These are phyloP conservation scores for Emergomyces africanus DNA, from an alignment of 2,329 filamentous ascomycete genomes.

Conservation along the genomic window DNA sequence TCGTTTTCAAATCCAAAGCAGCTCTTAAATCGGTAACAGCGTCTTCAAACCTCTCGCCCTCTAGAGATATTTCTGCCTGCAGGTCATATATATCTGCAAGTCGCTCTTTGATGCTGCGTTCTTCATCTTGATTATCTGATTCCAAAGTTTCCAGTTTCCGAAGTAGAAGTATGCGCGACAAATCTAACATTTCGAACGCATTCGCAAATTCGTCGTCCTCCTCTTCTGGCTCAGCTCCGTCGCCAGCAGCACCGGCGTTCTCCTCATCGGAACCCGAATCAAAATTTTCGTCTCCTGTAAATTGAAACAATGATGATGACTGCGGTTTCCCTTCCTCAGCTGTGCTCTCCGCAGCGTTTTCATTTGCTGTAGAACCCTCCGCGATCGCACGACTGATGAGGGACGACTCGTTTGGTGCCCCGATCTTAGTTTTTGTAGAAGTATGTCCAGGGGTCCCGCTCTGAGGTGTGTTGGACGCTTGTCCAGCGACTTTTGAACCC, in stretches of 20 bases:
- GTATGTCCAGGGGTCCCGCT: constrained; percentile 20
- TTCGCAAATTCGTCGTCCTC: constrained; percentile 53
- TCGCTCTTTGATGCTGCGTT: constrained; percentile 62
- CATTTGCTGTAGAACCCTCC: constrained; percentile 10
- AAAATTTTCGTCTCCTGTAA: constrained; percentile 89
- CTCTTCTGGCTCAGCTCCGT: constrained; percentile 41
- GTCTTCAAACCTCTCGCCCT: constrained; percentile 82
- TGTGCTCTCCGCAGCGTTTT: constrained; percentile 1
- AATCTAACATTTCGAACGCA: constrained; percentile 51
- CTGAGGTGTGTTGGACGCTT: constrained; percentile 43
- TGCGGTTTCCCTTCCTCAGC: constrained; percentile 9
- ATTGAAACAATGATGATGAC: constrained; percentile 60
- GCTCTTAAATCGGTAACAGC: constrained; percentile 75
- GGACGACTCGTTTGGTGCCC: neutral
- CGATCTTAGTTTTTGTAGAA: neutral
- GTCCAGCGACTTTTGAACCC: constrained; percentile 59
- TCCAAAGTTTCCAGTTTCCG: constrained; percentile 41
- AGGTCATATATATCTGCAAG: constrained; percentile 89
- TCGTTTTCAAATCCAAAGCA: constrained; percentile 64
- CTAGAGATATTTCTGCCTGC: constrained; percentile 90
- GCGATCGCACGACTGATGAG: constrained; percentile 18
- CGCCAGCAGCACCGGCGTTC: constrained; percentile 34
- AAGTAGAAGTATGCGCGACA: constrained; percentile 46
- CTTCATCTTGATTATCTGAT: constrained; percentile 24
- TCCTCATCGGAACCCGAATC: constrained; percentile 60